Conservation (phyloP, 2,329 filamentous ascomycete genomes). For the Orbilia ellipsospora region DNA sequence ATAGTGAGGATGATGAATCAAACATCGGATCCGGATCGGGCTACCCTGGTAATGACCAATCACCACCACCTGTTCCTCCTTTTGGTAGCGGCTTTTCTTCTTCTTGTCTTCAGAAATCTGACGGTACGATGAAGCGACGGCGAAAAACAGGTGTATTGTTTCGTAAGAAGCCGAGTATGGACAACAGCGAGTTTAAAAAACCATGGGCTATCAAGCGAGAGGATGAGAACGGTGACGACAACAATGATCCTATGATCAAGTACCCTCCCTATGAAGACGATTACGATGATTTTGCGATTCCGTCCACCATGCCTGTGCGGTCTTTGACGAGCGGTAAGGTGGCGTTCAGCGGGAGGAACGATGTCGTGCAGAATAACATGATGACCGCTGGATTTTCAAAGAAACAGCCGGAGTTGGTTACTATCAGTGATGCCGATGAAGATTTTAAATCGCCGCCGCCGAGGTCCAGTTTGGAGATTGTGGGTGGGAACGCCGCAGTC, state of each 20-base stretch:
- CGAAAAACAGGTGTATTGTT: conserved; percentile 45
- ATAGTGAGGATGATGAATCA: conserved; percentile 1
- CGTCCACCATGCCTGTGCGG: conserved; percentile 45
- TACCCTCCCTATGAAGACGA: too few relatives aligned
- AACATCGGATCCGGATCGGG: conserved; percentile 39
- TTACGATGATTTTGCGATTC: conserved; percentile 30
- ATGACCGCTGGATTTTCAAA: background rate
- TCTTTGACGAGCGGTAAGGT: conserved; percentile 40
- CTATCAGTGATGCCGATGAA: conserved; percentile 21
- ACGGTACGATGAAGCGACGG: conserved; percentile 38
- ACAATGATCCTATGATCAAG: background rate
- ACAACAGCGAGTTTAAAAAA: conserved; percentile 10
- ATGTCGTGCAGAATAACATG: background rate
- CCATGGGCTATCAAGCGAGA: conserved; percentile 14
- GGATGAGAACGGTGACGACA: background rate
- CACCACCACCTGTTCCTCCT: conserved; percentile 15
- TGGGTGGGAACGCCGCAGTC: conserved; percentile 4
- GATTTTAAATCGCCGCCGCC: conserved; percentile 10
- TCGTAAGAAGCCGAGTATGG: conserved; percentile 33
- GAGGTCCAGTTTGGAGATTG: conserved; percentile 30
- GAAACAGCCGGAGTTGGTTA: conserved; percentile 24
- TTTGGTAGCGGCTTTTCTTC: conserved; percentile 25
- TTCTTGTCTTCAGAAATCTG: conserved; percentile 40
- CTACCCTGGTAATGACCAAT: conserved; percentile 39
- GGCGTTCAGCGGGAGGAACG: conserved; percentile 35